Evolutionary conservation across 129 eudicot genomes (phyloP).

Genomic region (Helichrysum umbraculigerum): DNA sequence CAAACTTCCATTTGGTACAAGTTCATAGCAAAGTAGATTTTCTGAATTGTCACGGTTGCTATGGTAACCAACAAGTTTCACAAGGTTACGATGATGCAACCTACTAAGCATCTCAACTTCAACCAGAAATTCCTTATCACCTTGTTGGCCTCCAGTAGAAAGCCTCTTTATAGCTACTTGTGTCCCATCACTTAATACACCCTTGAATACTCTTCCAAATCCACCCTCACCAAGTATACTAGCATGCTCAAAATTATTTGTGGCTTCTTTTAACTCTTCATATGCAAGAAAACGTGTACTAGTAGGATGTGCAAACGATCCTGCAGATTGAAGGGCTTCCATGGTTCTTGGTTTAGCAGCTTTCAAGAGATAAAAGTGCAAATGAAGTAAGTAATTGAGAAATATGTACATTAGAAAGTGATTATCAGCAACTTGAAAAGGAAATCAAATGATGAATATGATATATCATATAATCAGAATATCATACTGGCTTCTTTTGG

Average conservation of each 20-base stretch:
- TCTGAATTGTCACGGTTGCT: slow-evolving; percentile 84
- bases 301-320: slow-evolving; percentile 81
- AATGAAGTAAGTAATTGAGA: background rate
- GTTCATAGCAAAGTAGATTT: slow-evolving; percentile 91
- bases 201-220: slow-evolving; percentile 84
- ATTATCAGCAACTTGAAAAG: background rate
- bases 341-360: slow-evolving; percentile 56
- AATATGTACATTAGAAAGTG: background rate
- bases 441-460: slow-evolving; percentile 9
- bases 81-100: slow-evolving; percentile 97
- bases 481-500: slow-evolving; percentile 63
- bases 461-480: background rate
- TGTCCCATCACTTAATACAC: slow-evolving; percentile 85
- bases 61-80: slow-evolving; percentile 90
- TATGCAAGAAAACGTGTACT: slow-evolving; percentile 86
- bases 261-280: slow-evolving; percentile 93
- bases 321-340: slow-evolving; percentile 52
- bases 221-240: slow-evolving; percentile 99
- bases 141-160: slow-evolving; percentile 91
- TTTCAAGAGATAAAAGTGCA: slow-evolving; percentile 10
- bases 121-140: slow-evolving; percentile 86
- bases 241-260: slow-evolving; percentile 77
- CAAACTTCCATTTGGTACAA: slow-evolving; percentile 93
- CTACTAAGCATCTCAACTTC: slow-evolving; percentile 99
- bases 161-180: slow-evolving; percentile 94